Evolutionary conservation across 2,329 filamentous ascomycete species (phyloP).

Genomic region (Thielaviopsis ethacetica): DNA sequence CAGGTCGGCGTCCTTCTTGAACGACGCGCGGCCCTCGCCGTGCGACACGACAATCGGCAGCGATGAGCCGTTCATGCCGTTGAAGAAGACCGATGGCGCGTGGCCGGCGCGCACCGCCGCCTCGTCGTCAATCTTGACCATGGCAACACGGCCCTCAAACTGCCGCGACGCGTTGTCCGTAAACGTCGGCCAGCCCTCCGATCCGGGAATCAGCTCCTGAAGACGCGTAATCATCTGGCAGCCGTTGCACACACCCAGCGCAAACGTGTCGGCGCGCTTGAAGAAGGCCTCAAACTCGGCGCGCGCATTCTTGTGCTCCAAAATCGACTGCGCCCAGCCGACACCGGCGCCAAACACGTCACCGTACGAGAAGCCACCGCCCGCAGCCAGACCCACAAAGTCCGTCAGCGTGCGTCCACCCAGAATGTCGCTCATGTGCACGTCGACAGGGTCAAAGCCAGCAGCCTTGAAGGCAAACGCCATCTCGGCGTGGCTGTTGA

Average conservation of each 20-base stretch:
- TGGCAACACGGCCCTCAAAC: constrained; percentile 75
- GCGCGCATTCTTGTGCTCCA: constrained; percentile 63
- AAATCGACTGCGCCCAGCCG: constrained; percentile 88
- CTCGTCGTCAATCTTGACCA: constrained; percentile 49
- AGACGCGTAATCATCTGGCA: constrained; percentile 79
- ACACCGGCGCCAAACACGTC: constrained; percentile 77
- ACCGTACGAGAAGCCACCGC: constrained; percentile 86
- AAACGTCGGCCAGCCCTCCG: constrained; percentile 70
- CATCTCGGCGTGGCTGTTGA: constrained; percentile 95
- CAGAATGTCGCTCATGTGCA: constrained; percentile 92
- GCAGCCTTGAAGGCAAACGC: constrained; percentile 87
- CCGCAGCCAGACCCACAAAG: constrained; percentile 83
- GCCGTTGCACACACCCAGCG: constrained; percentile 90
- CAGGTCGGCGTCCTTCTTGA: constrained; percentile 41
- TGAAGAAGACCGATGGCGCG: constrained; percentile 63
- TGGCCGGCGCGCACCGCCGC: constrained; percentile 16
- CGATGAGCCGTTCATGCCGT: constrained; percentile 69
- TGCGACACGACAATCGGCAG: constrained; percentile 82
- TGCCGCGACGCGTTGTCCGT: constrained; percentile 72
- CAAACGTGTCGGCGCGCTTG: constrained; percentile 72
- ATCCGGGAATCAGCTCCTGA: constrained; percentile 74
- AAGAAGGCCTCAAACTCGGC: constrained; percentile 76
- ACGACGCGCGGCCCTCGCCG: constrained; percentile 72
- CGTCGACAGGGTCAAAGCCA: constrained; percentile 80
- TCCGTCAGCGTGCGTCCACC: constrained; percentile 62